A percentile compares a stretch with the other conserved stretches of the same genome.
Evolutionary conservation across 768 basidiomycete species (phyloP).

Genomic region (Termitomyces sp.): DNA sequence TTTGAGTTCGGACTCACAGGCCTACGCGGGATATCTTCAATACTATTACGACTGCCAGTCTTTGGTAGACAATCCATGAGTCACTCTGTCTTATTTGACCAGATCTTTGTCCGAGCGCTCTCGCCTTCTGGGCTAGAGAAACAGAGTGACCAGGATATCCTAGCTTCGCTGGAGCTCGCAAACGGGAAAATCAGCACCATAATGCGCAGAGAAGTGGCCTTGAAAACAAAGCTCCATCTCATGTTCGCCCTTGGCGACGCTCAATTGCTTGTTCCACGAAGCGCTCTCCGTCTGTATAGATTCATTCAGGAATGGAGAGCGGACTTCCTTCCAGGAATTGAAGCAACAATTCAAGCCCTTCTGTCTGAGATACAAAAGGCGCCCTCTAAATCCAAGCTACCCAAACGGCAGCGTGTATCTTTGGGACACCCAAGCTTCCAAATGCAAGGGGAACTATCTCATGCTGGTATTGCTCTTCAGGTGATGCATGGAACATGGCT

Average conservation of each 20-base stretch:
- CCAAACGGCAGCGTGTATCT: constrained; percentile 23
- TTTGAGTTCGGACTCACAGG: constrained; percentile 50
- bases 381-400: constrained; percentile 25
- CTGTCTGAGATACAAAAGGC: constrained; percentile 54
- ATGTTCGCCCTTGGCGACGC: constrained; percentile 40
- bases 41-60: constrained; percentile 23
- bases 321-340: constrained; percentile 72
- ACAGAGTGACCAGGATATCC: constrained; percentile 42
- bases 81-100: constrained; percentile 40
- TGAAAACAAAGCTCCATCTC: constrained; percentile 33
- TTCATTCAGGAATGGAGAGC: constrained; percentile 81
- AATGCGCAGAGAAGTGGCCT: constrained; percentile 37
- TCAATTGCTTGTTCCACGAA: constrained; percentile 66
- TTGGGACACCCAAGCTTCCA: constrained; percentile 31
- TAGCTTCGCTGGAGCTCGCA: constrained; percentile 54
- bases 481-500: constrained; percentile 89
- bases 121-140: constrained; percentile 36
- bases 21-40: constrained; percentile 31
- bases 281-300: constrained; percentile 70
- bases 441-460: constrained; percentile 45
- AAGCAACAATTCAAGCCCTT: constrained; percentile 58
- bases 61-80: constrained; percentile 37
- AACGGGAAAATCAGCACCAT: constrained; percentile 41
- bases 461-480: constrained; percentile 60
- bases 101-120: constrained; percentile 53